Conservation (phyloP, 331 rosid genomes). For the Quercus phellos region DNA sequence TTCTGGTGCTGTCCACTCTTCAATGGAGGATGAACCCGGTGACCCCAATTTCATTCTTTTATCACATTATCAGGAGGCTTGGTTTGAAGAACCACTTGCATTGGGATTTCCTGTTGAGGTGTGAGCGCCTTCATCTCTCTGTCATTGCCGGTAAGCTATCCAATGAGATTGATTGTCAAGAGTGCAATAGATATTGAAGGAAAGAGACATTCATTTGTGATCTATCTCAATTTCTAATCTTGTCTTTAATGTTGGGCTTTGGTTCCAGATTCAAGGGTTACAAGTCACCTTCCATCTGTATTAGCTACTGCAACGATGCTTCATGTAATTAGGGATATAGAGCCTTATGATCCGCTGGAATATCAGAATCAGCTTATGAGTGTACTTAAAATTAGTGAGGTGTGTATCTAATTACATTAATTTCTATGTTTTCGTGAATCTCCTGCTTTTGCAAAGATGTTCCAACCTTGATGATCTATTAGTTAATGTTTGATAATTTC, state of each 20-base stretch:
- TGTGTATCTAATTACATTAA: constrained; percentile 25
- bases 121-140: constrained; percentile 66
- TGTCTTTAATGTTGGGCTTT: constrained; percentile 3
- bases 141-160: constrained; percentile 53
- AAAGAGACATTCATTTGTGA: neutral
- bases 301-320: constrained; percentile 85
- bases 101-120: constrained; percentile 71
- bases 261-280: constrained; percentile 57
- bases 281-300: constrained; percentile 65
- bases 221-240: constrained; percentile 8
- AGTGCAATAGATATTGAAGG: neutral
- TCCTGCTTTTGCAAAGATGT: neutral
- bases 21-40: constrained; percentile 92
- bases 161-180: constrained; percentile 1
- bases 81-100: constrained; percentile 64
- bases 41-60: constrained; percentile 83
- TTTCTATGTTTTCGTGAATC: neutral
- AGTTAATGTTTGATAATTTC: constrained; percentile 20
- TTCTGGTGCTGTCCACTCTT: constrained; percentile 75
- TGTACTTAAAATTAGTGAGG: constrained; percentile 72
- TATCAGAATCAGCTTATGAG: constrained; percentile 65
- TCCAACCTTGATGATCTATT: constrained; percentile 8
- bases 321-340: constrained; percentile 66
- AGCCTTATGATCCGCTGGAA: constrained; percentile 46
- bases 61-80: constrained; percentile 72